Evolutionary conservation across 2,329 filamentous ascomycete species (phyloP).

Genomic region (Corynespora cassiicola): DNA sequence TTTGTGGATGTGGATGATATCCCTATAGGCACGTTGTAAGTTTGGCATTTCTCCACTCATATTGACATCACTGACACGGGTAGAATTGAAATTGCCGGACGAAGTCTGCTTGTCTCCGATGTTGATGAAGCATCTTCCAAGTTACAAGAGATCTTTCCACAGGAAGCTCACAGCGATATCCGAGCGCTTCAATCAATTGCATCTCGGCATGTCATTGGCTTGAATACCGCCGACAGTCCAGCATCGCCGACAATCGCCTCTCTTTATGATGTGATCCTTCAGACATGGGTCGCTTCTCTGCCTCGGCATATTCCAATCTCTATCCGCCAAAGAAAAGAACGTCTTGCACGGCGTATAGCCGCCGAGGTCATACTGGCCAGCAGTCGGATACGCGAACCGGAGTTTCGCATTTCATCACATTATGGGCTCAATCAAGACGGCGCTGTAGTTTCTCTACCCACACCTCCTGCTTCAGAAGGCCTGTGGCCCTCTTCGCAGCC

Average conservation of each 20-base stretch:
- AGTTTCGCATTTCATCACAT: slow-evolving; percentile 6
- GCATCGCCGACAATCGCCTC: slow-evolving; percentile 21
- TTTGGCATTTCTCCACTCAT: not conserved
- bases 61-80: slow-evolving; percentile 7
- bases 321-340: slow-evolving; percentile 37
- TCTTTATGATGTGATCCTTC: slow-evolving; percentile 40
- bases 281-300: slow-evolving; percentile 39
- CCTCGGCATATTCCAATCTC: slow-evolving; percentile 27
- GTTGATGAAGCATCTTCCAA: slow-evolving; percentile 36
- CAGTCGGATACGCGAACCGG: slow-evolving; percentile 17
- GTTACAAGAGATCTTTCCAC: slow-evolving; percentile 24
- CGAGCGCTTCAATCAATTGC: slow-evolving; percentile 24
- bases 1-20: slow-evolving; percentile 8
- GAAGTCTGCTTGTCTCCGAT: slow-evolving; percentile 27
- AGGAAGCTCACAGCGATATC: slow-evolving; percentile 1
- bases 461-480: no score
- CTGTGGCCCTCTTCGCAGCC: no score
- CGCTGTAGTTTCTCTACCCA: no score
- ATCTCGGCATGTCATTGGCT: slow-evolving; percentile 15
- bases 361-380: slow-evolving; percentile 47
- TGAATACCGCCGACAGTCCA: slow-evolving; percentile 11
- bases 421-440: slow-evolving; percentile 14
- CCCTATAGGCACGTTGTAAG: slow-evolving; percentile 32
- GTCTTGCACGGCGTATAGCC: slow-evolving; percentile 41
- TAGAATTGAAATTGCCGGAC: slow-evolving; percentile 29